Base-by-base conservation (phyloP, 2,329 filamentous ascomycete genomes). In the Hypoxylon sp. region DNA sequence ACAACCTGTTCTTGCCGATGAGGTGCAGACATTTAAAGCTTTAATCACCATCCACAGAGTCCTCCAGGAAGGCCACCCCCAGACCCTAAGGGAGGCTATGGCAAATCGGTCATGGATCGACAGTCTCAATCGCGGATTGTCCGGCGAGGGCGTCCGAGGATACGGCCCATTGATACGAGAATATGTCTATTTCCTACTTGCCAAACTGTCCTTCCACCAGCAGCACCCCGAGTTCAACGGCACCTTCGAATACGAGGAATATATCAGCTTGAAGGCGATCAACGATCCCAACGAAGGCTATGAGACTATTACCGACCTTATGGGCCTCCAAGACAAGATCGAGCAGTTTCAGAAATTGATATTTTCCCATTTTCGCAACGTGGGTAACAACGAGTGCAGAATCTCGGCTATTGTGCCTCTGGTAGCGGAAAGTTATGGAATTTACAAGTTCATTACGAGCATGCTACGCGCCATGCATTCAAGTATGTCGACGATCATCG, bases 371-470 rank as follows among this genome's bases (percentile, higher is more conserved):
- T 98, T 99, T 80, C 89, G 94, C 63, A 88, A 89, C 69, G 91
- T 94, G 24, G 89, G 91, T 49, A 97, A 97, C 80, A 99, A 98
- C 74, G 95, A 99, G 78, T 98, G 94, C 78, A 87, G 94, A 65
- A 99, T 99, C 73, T 96, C 94, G 13, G 92, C 95, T 1, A 81
- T 99, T 55, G 94, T 98, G 20, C 93, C 94, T 2, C 82, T 99
- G 44, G 95, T 99, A 2, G 93, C 97, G 76, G 95, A 99, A 82
- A 98, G 93, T 77, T 99, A 98, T 79, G 95, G 95, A 49, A 98
- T 99, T 71, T 99, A 99, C 84, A 98, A 98, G 79, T 99, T 99
- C 77, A 94, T 97, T 69, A 99, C 95, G 0, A 99, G 95, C 90
- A 99, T 99, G 95, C 81, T 99, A 65, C 88, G 95, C 58, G 95